Evolutionary conservation across 2,329 filamentous ascomycete genomes (phyloP).

Genomic region (Neofusicoccum cordaticola): DNA sequence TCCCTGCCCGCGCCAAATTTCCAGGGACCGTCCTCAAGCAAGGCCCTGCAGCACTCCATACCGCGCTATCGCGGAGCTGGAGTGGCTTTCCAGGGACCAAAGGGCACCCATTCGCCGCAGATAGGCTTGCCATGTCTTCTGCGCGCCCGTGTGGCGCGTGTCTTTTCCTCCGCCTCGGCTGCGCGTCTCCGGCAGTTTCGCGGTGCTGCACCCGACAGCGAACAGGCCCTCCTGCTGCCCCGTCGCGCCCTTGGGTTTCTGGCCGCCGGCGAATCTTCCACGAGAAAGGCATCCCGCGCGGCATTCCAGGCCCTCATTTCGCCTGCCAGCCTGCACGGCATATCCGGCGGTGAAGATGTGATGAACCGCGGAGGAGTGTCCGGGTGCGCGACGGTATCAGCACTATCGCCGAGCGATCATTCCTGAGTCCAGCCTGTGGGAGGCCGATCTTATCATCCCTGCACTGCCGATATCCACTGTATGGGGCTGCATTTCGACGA

Average conservation of each 20-base stretch:
- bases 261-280: neutral
- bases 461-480: slow-evolving; percentile 9
- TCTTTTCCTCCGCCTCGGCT: neutral
- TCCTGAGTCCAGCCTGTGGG: neutral
- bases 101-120: too few relatives aligned
- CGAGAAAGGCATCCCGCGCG: slow-evolving; percentile 5
- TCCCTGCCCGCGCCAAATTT: neutral
- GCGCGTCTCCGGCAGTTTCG: slow-evolving; percentile 9
- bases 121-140: neutral
- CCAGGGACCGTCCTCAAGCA: slow-evolving; percentile 3
- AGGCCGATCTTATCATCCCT: slow-evolving; percentile 6
- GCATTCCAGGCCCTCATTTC: slow-evolving; percentile 8
- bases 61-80: neutral
- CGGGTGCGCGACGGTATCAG: neutral
- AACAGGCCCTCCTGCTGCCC: neutral
- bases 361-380: slow-evolving; percentile 3
- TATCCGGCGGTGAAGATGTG: slow-evolving; percentile 6
- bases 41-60: neutral
- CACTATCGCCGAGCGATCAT: slow-evolving; percentile 9
- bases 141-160: neutral
- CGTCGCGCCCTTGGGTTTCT: neutral
- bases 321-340: neutral
- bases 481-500: slow-evolving; percentile 2
- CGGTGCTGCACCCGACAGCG: neutral
- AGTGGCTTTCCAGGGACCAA: neutral